These are phyloP conservation scores for Penicillium fimorum DNA, from an alignment of 495 filamentous ascomycete species.

Conservation along the genomic window DNA sequence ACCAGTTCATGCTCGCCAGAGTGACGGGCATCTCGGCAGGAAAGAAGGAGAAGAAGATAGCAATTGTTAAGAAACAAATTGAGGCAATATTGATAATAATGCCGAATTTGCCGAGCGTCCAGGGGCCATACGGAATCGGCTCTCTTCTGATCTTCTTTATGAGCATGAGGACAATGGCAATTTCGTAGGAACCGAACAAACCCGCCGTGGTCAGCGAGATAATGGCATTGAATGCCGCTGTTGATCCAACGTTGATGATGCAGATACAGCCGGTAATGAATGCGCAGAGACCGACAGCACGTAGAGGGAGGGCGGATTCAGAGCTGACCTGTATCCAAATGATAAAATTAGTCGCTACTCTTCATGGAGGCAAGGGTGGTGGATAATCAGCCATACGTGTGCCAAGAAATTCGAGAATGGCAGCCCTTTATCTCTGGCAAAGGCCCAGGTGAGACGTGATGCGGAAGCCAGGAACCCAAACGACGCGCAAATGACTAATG, in stretches of 20 bases:
- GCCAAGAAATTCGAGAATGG: slow-evolving; percentile 35
- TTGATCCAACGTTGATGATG: slow-evolving; percentile 51
- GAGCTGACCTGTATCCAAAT: no score
- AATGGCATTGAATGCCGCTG: slow-evolving; percentile 49
- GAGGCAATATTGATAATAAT: background rate
- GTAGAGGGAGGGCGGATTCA: slow-evolving; percentile 25
- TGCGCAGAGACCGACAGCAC: slow-evolving; percentile 36
- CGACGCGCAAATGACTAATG: slow-evolving; percentile 29
- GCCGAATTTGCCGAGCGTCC: background rate
- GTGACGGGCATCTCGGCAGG: background rate
- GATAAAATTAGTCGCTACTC: no score
- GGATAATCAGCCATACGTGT: background rate
- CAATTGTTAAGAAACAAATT: background rate
- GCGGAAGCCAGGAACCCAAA: slow-evolving; percentile 43
- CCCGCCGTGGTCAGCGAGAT: slow-evolving; percentile 43
- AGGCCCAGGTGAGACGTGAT: slow-evolving; percentile 54
- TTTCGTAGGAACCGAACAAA: slow-evolving; percentile 43
- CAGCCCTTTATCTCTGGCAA: slow-evolving; percentile 49
- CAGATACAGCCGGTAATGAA: slow-evolving; percentile 41
- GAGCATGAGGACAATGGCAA: slow-evolving; percentile 41
- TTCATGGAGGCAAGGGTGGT: background rate
- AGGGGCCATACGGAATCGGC: background rate
- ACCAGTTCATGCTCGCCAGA: background rate
- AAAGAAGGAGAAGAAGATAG: background rate
- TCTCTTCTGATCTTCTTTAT: slow-evolving; percentile 38